Percentiles rank a stretch among this genome's conserved stretches.
phyloP scores from a whole-genome alignment of 2,329 filamentous ascomycete species.

The Aureobasidium sp. region DNA sequence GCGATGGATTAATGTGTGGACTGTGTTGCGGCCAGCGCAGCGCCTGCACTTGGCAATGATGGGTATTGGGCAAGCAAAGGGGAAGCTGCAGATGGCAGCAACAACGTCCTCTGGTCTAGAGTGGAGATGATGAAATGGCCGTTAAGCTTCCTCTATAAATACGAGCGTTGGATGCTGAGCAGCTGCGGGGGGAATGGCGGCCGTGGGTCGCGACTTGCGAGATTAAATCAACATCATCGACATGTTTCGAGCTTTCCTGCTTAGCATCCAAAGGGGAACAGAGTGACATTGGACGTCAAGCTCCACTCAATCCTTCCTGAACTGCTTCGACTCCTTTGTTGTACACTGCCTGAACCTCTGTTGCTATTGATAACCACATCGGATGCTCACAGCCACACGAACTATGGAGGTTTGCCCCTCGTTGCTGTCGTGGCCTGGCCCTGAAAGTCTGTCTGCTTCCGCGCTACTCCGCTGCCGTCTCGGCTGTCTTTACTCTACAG shows the following conservation, averaged over 20 bases:
- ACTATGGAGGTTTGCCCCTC: background rate
- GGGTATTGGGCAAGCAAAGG: background rate
- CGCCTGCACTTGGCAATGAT: background rate
- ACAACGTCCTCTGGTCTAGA: background rate
- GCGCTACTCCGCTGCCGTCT: background rate
- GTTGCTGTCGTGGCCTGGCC: slow-evolving; percentile 8
- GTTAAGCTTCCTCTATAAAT: slow-evolving; percentile 3
- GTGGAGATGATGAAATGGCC: slow-evolving; percentile 3
- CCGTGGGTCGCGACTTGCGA: background rate
- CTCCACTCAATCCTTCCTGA: background rate
- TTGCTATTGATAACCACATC: background rate
- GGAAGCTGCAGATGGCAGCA: background rate
- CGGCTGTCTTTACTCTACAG: background rate
- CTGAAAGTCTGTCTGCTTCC: slow-evolving; percentile 1
- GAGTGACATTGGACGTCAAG: background rate
- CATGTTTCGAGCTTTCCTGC: background rate
- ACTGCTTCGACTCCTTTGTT: background rate
- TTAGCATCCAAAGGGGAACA: background rate
- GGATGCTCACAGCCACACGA: background rate
- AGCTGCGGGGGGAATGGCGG: background rate
- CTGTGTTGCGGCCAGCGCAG: slow-evolving; percentile 6
- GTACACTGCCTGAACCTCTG: background rate
- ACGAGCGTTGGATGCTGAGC: background rate
- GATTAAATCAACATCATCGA: background rate
- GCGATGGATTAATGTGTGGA: background rate